Base-by-base conservation (phyloP, 2,329 filamentous ascomycete genomes). In the Fusarium tjaetaba region DNA sequence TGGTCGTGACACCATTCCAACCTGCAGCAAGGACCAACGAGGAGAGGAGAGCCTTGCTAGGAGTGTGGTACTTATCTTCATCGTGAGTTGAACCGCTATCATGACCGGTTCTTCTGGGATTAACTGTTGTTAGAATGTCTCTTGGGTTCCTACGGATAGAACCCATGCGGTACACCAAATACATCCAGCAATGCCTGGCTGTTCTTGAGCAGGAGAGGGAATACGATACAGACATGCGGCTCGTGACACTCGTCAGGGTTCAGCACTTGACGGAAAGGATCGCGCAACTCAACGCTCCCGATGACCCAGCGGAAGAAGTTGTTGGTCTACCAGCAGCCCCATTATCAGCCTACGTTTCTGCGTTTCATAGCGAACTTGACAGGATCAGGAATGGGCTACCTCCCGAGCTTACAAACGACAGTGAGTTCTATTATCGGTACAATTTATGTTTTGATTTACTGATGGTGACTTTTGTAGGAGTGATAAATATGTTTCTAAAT, bases 31-130 rank as follows among this genome's bases (percentile, higher is more conserved):
- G 87, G 8, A 87, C 85, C 0, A 84, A 87, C 13, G 88, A 89
- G 43, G 88, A 90, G 68, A 82, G 85, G 15, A 82, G 88, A n/a
- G 82, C 85, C 0, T 80, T 89, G 1, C 80, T 88, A 2, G 88
- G 86, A 0, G 85, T 87, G 4, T 90, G 88, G 85, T 89, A 88
- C 66, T 69, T 90, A 36, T 85, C 82, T 20, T 88, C 87, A 15
- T 83, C 84, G 88, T 89, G 80, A 76, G 86, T 80, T 18, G 10
- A 5, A 4, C 6, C 28, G 4, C 0, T 9, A 1, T 5, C 1
- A 6, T 5, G 8, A 18, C 5, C 2, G 7, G 13, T 62, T 59
- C 11, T 56, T 14, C 14, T 24, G 10, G 26, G 20, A 7, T 53
- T 79, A 18, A 79, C 16, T 4, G 16, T 1, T 42, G n/a, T 24